phyloP scores from a whole-genome alignment of 495 filamentous ascomycete species.

The Pyrenula aspistea region DNA sequence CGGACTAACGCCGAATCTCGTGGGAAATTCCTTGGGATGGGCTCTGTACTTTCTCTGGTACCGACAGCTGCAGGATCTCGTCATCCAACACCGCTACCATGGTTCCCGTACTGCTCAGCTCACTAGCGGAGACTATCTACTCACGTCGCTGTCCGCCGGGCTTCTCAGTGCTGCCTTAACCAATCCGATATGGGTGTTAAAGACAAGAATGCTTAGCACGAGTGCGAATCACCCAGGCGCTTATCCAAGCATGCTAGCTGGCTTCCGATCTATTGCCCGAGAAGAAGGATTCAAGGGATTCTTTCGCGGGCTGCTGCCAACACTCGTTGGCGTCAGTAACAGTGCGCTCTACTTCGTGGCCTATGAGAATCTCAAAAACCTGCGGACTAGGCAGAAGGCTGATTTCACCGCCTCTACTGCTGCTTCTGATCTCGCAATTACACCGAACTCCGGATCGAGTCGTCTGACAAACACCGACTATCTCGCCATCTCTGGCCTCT shows the following conservation, averaged over 20 bases:
- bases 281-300: constrained; percentile 67
- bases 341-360: constrained; percentile 93
- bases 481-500: constrained; percentile 61
- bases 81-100: constrained; percentile 11
- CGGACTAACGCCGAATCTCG: constrained; percentile 76
- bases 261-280: constrained; percentile 47
- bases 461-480: constrained; percentile 62
- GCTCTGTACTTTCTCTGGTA: constrained; percentile 80
- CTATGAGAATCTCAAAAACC: constrained; percentile 76
- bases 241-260: constrained; percentile 64
- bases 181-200: constrained; percentile 97
- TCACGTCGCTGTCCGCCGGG: constrained; percentile 49
- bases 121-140: constrained; percentile 68
- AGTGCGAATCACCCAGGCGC: constrained; percentile 61
- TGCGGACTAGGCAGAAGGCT: constrained; percentile 18
- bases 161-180: constrained; percentile 65
- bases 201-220: constrained; percentile 91
- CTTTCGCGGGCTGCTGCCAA: constrained; percentile 72
- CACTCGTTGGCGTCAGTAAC: constrained; percentile 83
- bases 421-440: constrained; percentile 1
- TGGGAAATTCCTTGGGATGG: constrained; percentile 88
- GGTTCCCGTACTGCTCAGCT: constrained; percentile 19
- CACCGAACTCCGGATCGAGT: neutral
- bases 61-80: constrained; percentile 38
- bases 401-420: neutral